Conservation (phyloP, 2,329 filamentous ascomycete species). For the Rhynchosporium graminicola region DNA sequence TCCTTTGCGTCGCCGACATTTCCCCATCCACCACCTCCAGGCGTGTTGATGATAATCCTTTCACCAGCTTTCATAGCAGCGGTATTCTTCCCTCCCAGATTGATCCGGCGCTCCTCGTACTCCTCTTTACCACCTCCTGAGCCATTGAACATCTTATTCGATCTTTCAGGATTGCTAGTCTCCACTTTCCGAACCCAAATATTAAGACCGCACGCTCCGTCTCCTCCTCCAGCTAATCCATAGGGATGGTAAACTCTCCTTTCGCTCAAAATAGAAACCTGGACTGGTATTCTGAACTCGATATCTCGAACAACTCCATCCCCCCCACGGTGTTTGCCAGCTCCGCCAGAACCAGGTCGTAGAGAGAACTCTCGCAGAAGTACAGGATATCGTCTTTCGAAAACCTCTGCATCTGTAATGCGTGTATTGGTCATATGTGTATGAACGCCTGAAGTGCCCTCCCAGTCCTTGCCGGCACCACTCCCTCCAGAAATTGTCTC, state of each 20-base stretch:
- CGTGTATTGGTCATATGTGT: conserved; percentile 86
- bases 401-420: conserved; percentile 78
- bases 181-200: conserved; percentile 79
- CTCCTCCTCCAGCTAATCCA: conserved; percentile 79
- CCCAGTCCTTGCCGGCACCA: conserved; percentile 72
- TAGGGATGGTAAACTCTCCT: conserved; percentile 76
- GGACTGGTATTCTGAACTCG: conserved; percentile 75
- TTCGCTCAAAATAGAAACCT: conserved; percentile 78
- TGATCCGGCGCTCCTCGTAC: conserved; percentile 63
- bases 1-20: conserved; percentile 57
- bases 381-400: conserved; percentile 76
- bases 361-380: conserved; percentile 70
- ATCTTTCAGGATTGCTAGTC: conserved; percentile 53
- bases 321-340: conserved; percentile 68
- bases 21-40: conserved; percentile 80
- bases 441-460: conserved; percentile 61
- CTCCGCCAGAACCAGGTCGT: conserved; percentile 61
- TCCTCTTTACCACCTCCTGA: conserved; percentile 42
- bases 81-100: conserved; percentile 77
- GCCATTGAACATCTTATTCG: conserved; percentile 42
- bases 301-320: conserved; percentile 78
- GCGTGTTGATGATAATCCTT: conserved; percentile 74
- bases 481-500: conserved; percentile 80
- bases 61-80: conserved; percentile 76
- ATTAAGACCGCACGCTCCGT: conserved; percentile 78